phyloP scores from a whole-genome alignment of 768 basidiomycete genomes.

The Termitomyces sp. region DNA sequence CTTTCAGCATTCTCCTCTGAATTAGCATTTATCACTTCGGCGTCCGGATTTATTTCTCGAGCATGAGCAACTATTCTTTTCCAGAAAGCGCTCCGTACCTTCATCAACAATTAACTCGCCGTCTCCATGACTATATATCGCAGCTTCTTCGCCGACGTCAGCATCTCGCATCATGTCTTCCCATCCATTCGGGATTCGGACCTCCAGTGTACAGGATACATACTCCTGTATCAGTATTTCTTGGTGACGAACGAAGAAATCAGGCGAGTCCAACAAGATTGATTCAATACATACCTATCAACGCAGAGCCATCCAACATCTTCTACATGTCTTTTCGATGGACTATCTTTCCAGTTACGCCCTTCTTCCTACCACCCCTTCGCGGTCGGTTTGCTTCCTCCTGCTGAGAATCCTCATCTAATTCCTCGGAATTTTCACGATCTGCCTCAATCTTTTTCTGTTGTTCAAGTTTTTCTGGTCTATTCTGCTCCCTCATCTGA shows the following conservation, averaged over 20 bases:
- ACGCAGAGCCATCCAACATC: conserved; percentile 66
- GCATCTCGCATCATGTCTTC: conserved; percentile 29
- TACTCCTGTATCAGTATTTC: conserved; percentile 71
- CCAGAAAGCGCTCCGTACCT: background rate
- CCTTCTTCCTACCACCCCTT: conserved; percentile 17
- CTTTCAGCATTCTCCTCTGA: background rate
- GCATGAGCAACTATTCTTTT: background rate
- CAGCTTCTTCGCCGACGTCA: conserved; percentile 9
- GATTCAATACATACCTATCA: conserved; percentile 39
- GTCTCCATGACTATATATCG: background rate
- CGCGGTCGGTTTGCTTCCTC: background rate
- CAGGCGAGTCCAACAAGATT: no score
- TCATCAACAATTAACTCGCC: background rate
- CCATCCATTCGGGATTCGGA: conserved; percentile 43
- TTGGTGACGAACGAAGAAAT: background rate
- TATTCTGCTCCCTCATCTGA: conserved; percentile 33
- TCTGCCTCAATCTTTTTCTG: conserved; percentile 13
- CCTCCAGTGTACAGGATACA: conserved; percentile 39
- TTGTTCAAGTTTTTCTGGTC: conserved; percentile 11
- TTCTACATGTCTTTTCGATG: conserved; percentile 67
- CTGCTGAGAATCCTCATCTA: conserved; percentile 7
- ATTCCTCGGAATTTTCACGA: conserved; percentile 9
- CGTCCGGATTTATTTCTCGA: background rate
- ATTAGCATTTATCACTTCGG: background rate
- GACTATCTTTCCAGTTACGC: conserved; percentile 13